These are phyloP conservation scores for Talaromyces ruber DNA, from an alignment of 495 filamentous ascomycete genomes.

Conservation along the genomic window DNA sequence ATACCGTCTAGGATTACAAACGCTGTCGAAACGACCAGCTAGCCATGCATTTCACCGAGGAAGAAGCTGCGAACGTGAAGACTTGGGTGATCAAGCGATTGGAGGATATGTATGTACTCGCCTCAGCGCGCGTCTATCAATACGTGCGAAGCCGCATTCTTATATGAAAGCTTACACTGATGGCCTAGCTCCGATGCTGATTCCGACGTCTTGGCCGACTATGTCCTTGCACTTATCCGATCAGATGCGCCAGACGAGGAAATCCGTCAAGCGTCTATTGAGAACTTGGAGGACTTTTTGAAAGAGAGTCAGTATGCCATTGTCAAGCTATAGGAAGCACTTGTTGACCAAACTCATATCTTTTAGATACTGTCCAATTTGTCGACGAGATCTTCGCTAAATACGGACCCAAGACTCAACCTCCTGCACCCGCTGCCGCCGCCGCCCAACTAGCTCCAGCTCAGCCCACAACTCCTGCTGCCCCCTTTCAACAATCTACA, in stretches of 20 bases:
- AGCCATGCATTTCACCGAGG: conserved; percentile 71
- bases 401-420: conserved; percentile 48
- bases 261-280: conserved; percentile 64
- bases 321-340: background rate
- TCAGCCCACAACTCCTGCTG: conserved; percentile 8
- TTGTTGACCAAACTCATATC: background rate
- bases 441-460: conserved; percentile 39
- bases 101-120: conserved; percentile 70
- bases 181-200: conserved; percentile 78
- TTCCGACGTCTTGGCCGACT: conserved; percentile 90
- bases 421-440: conserved; percentile 30
- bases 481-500: conserved; percentile 15
- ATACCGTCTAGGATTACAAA: background rate
- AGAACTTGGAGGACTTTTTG: conserved; percentile 81
- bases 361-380: conserved; percentile 60
- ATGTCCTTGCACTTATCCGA: conserved; percentile 81
- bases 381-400: conserved; percentile 77
- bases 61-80: conserved; percentile 66
- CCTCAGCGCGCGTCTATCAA: background rate
- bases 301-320: conserved; percentile 55
- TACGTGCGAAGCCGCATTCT: background rate
- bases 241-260: conserved; percentile 69
- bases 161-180: background rate
- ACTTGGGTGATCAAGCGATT: conserved; percentile 84
- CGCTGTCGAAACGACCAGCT: background rate